A percentile compares a stretch with the other conserved stretches of the same genome.
Conservation (phyloP, 1,284 basidiomycete species). For the Austropuccinia psidii region DNA sequence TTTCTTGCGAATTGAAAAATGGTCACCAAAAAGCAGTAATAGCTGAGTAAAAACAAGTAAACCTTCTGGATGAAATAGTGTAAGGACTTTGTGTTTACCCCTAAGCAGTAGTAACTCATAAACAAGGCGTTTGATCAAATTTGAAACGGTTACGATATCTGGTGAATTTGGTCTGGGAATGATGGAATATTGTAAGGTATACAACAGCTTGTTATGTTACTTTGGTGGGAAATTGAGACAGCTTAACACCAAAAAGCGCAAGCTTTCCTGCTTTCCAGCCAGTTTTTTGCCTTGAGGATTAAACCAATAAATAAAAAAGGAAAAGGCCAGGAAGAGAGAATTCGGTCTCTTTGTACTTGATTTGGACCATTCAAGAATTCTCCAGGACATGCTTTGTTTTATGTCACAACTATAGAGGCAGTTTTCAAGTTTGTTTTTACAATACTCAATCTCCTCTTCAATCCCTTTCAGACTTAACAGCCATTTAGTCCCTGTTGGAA, state of each 20-base stretch:
- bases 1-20: background rate
- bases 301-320: slow-evolving; percentile 23
- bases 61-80: background rate
- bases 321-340: background rate
- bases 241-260: background rate
- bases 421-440: no score
- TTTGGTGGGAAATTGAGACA: slow-evolving; percentile 21
- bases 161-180: slow-evolving; percentile 5
- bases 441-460: no score
- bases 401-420: no score
- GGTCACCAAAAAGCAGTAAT: background rate
- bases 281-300: slow-evolving; percentile 18
- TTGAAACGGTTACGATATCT: background rate
- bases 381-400: no score
- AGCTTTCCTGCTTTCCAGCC: background rate
- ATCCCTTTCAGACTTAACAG: no score
- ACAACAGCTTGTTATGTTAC: background rate
- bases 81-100: background rate
- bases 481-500: no score
- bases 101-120: background rate
- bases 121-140: background rate
- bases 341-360: no score
- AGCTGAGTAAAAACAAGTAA: background rate
- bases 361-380: no score
- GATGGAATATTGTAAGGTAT: background rate